Evolutionary conservation across 2,329 filamentous ascomycete species (phyloP).

Genomic region (Trichoderma endophyticum): DNA sequence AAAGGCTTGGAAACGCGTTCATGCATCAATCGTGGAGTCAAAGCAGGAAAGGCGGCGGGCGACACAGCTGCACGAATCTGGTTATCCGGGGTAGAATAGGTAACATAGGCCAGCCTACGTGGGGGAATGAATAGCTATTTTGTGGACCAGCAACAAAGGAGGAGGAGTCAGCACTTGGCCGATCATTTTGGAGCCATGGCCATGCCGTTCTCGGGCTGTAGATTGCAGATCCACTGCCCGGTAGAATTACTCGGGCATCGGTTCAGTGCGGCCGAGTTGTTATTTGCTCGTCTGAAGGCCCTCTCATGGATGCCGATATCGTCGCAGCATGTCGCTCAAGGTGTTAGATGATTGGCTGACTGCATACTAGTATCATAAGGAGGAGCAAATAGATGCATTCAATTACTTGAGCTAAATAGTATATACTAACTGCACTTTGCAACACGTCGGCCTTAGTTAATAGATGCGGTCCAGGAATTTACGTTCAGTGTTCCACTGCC

Average conservation of each 20-base stretch:
- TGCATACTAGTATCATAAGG: not conserved
- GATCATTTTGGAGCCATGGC: not conserved
- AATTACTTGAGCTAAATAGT: not conserved
- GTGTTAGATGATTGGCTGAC: not conserved
- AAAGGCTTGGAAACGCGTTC: not conserved
- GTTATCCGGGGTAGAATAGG: not conserved
- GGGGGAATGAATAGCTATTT: conserved; percentile 1
- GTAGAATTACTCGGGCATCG: not conserved
- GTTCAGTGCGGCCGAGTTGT: not conserved
- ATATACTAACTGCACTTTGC: not conserved
- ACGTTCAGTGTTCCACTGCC: conserved; percentile 1
- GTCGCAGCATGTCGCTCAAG: not conserved
- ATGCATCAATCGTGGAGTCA: not conserved
- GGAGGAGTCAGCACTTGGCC: not conserved
- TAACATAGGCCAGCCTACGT: conserved; percentile 6
- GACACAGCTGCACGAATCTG: not conserved
- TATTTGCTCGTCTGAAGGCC: not conserved
- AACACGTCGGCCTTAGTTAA: not conserved
- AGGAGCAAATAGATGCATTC: not conserved
- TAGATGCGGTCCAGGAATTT: not conserved
- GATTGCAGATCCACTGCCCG: not conserved
- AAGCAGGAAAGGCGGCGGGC: not conserved
- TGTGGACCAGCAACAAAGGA: not conserved
- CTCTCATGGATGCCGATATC: not conserved
- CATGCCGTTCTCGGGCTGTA: not conserved